Evolutionary conservation across 352 stramenopile genomes (phyloP).

Genomic region (Globisporangium sylvaticum): DNA sequence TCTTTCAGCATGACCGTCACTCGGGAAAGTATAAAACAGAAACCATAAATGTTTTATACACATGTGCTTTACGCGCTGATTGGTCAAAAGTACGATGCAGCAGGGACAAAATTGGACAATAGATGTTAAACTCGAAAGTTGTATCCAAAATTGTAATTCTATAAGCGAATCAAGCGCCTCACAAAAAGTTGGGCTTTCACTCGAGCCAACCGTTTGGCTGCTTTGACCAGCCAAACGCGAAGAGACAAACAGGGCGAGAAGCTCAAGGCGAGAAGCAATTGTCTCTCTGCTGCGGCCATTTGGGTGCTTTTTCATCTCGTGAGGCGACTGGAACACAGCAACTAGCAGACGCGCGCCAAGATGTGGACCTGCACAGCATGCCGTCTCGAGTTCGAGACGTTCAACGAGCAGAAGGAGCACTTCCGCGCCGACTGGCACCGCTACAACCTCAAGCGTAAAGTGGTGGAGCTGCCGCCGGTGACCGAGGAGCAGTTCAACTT

Average conservation of each 20-base stretch:
- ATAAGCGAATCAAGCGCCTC: neutral
- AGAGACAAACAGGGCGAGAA: slow-evolving; percentile 2
- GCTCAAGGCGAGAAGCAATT: neutral
- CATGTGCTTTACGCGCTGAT: neutral
- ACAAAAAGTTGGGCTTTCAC: neutral
- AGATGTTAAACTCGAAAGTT: neutral
- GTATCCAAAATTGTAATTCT: neutral
- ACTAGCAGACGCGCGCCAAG: neutral
- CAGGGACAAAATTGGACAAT: neutral
- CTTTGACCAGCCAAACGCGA: slow-evolving; percentile 2
- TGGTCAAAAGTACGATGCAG: neutral
- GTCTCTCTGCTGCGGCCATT: neutral
- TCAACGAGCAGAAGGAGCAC: slow-evolving; percentile 80
- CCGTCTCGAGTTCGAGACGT: slow-evolving; percentile 57
- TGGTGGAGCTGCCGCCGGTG: slow-evolving; percentile 91
- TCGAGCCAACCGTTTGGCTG: slow-evolving; percentile 4
- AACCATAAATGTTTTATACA: neutral
- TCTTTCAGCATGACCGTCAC: neutral
- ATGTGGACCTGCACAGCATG: slow-evolving; percentile 87
- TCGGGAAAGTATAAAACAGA: neutral
- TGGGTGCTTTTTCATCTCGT: neutral
- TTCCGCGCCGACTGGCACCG: slow-evolving; percentile 97
- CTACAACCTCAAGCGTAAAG: slow-evolving; percentile 96
- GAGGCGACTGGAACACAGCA: neutral
- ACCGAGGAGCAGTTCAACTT: slow-evolving; percentile 83